phyloP scores from a whole-genome alignment of 1,284 basidiomycete species.

The Chalciporus sp. region DNA sequence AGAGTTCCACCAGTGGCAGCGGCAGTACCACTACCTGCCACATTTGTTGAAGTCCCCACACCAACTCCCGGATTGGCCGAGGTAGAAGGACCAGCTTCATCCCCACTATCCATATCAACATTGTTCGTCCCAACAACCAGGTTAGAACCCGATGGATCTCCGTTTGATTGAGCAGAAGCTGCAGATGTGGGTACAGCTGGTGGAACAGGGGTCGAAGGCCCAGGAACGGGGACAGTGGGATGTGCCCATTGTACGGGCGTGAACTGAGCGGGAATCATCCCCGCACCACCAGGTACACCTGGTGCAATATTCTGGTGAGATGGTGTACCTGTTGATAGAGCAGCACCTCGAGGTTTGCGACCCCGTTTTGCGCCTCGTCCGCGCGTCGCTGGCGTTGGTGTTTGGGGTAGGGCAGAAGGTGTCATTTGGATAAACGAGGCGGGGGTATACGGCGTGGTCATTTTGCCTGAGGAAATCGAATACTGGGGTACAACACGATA shows the following conservation, averaged over 20 bases:
- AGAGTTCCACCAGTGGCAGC: neutral
- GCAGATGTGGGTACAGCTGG: conserved; percentile 8
- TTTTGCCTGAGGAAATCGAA: conserved; percentile 10
- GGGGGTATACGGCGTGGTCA: conserved; percentile 28
- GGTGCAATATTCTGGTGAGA: conserved; percentile 14
- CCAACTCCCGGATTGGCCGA: neutral
- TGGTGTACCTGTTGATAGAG: conserved; percentile 28
- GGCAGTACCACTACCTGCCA: neutral
- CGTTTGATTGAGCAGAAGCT: conserved; percentile 13
- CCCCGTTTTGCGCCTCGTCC: conserved; percentile 60
- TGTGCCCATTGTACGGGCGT: conserved; percentile 46
- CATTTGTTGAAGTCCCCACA: neutral
- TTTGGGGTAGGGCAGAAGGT: conserved; percentile 28
- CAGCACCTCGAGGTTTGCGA: conserved; percentile 53
- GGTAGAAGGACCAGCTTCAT: conserved; percentile 20
- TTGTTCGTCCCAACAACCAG: conserved; percentile 7
- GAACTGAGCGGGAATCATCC: conserved; percentile 29
- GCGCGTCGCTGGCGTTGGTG: conserved; percentile 36
- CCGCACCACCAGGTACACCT: neutral
- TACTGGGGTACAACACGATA: conserved; percentile 8
- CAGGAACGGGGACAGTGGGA: conserved; percentile 19
- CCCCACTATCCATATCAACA: conserved; percentile 19
- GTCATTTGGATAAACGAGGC: conserved; percentile 37
- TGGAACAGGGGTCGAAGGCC: conserved; percentile 20
- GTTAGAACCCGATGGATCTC: conserved; percentile 1